phyloP scores from a whole-genome alignment of 768 basidiomycete genomes.

The Obba rivulosa region DNA sequence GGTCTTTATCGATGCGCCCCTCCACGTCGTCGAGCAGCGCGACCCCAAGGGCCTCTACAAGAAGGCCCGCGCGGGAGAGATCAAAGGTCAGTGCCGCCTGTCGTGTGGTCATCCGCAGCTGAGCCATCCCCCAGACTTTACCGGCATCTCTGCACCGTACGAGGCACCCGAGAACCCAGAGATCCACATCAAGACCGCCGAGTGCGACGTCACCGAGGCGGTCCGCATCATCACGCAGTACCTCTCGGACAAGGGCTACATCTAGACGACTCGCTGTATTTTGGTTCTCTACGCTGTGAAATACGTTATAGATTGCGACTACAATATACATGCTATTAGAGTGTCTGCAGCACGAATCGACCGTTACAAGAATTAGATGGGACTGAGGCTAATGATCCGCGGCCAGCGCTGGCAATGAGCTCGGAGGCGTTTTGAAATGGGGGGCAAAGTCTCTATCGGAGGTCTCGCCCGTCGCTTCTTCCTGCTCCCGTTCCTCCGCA shows the following conservation, averaged over 20 bases:
- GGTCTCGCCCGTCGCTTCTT: slow-evolving; percentile 11
- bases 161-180: slow-evolving; percentile 84
- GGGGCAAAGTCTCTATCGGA: not conserved
- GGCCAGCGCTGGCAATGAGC: slow-evolving; percentile 7
- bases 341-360: slow-evolving; percentile 5
- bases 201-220: slow-evolving; percentile 70
- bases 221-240: slow-evolving; percentile 79
- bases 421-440: slow-evolving; percentile 2
- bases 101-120: not conserved
- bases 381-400: slow-evolving; percentile 4
- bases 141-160: slow-evolving; percentile 96
- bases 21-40: slow-evolving; percentile 80
- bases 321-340: slow-evolving; percentile 6
- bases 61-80: slow-evolving; percentile 92
- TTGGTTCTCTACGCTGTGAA: not conserved
- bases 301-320: not conserved
- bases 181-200: slow-evolving; percentile 86
- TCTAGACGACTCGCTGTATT: slow-evolving; percentile 23
- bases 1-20: slow-evolving; percentile 91
- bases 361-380: slow-evolving; percentile 1
- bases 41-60: slow-evolving; percentile 98
- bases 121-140: slow-evolving; percentile 68
- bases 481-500: slow-evolving; percentile 56
- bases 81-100: slow-evolving; percentile 62
- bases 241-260: slow-evolving; percentile 60